Base-by-base conservation (phyloP, 139 green algal genomes). In the Tetradesmus obliquus region DNA sequence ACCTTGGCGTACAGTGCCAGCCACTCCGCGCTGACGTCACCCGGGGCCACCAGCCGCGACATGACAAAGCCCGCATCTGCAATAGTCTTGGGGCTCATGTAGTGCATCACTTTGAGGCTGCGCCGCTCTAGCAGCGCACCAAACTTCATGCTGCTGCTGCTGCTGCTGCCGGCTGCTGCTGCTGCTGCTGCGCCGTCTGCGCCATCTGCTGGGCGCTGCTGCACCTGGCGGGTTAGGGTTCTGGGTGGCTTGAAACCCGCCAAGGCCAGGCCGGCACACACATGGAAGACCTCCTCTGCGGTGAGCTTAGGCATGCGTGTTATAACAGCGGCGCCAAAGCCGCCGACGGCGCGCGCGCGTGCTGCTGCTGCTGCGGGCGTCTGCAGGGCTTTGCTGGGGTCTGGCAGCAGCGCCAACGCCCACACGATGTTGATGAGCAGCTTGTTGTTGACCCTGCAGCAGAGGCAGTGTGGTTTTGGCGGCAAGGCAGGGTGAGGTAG, bases 1-100 rank as follows among this genome's bases (percentile, higher is more conserved):
- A 90, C 85, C 45, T 81, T 51, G 51, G 85, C 85, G 71, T 82
- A 90, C 62, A 82, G 45, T 20, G 55, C 55, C n/a, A 90, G 85
- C 85, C 85, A 90, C 62, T 90, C 85, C 5, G 53, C 32, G 45
- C 66, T 81, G 53, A 90, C 72, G 32, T 82, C 85, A 22, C 62
- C 85, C 3, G 85, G 85, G 0, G 24, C 66, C 53, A 90, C 85
- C 62, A 90, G 62, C 62, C 85, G 85, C 15, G 85, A 79, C 62
- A 79, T 57, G 45, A 90, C 85, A 57, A 90, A 90, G 54, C 13
- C 85, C 1, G 85, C 85, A 82, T 90, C 85, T 7, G 85, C 66
- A 17, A 82, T 20, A 5, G 32, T 13, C 85, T 90, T 90, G 32
- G 62, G 85, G 54, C 66, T 62, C 15, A 90, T 22, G 13, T 69